Base-by-base conservation (phyloP, 2,329 filamentous ascomycete genomes). In the Ophiosphaerella herpotricha region DNA sequence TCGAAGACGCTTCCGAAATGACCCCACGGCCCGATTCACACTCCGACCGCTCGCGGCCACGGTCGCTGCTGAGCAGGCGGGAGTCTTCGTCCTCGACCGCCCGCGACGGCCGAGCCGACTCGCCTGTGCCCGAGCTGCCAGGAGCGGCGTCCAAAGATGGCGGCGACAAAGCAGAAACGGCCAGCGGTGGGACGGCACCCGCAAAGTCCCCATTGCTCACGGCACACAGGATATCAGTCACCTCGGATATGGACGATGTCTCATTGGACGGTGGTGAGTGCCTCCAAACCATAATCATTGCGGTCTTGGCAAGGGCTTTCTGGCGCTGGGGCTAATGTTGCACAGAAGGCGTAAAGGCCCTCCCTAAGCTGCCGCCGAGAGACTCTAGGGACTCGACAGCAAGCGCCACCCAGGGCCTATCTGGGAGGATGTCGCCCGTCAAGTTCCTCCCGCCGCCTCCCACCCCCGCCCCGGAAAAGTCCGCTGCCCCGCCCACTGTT, bases 1-100 rank as follows among this genome's bases (percentile, higher is more conserved):
- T 95, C 67, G 90, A 96, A 76, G 91, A 96, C 79, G 91, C 84
- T 61, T 77, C 84, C 61, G 88, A 90, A 72, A 83, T 80, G 52
- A 72, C 66, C 48, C 65, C 71, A 54, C 68, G 67, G 46, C 70
- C 70, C 42, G 60, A 64, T 66, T 78, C 72, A 57, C 71, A 60
- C 54, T 68, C 60, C 83, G 63, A 68, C 43, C 58, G 61, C 49
- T 67, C 66, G 46, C 63, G 66, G 42, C 66, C 71, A 44, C 83
- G 87, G 53, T 90, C 87, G 23, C 74, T 91, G 36, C 57, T 71
- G 29, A 66, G 61, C 51, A 64, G 67, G 37, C 65, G 69, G 26
- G 60, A 61, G 26, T 74, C 73, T 2, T 66, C 66, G 11, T 58
- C 68, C 13, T 65, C 70, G 3, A 58, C 58, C 26, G 68, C 50